Conservation (phyloP, 1,284 basidiomycete species). For the Fomitopsis pinicola region DNA sequence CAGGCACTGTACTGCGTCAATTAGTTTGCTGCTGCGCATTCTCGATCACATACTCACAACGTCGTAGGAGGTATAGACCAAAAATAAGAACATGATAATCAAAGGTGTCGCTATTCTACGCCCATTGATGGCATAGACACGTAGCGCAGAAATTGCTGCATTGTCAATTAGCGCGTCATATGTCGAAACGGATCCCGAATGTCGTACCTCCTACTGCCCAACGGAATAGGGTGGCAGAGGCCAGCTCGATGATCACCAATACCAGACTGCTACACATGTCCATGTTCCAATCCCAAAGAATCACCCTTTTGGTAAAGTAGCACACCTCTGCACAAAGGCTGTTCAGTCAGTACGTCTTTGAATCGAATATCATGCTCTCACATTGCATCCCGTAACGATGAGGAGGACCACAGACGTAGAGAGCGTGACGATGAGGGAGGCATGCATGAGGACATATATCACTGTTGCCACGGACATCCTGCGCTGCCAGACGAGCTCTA, state of each 20-base stretch:
- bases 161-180: too few relatives aligned
- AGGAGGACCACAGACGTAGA: background rate
- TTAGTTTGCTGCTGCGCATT: background rate
- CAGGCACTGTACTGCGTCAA: background rate
- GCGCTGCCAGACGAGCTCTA: background rate
- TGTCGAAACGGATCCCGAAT: too few relatives aligned
- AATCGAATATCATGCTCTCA: background rate
- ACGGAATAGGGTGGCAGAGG: background rate
- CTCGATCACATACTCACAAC: background rate
- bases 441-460: background rate
- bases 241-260: background rate
- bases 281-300: too few relatives aligned
- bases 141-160: background rate
- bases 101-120: background rate
- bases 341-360: too few relatives aligned
- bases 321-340: too few relatives aligned
- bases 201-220: background rate
- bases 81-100: background rate
- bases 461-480: background rate
- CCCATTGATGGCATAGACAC: background rate
- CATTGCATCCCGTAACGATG: background rate
- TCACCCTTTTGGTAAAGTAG: too few relatives aligned
- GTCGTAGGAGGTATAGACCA: background rate
- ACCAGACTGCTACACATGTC: background rate
- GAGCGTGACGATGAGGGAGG: background rate